Evolutionary conservation across 2,329 filamentous ascomycete species (phyloP).

Genomic region (Colletotrichum sublineola): DNA sequence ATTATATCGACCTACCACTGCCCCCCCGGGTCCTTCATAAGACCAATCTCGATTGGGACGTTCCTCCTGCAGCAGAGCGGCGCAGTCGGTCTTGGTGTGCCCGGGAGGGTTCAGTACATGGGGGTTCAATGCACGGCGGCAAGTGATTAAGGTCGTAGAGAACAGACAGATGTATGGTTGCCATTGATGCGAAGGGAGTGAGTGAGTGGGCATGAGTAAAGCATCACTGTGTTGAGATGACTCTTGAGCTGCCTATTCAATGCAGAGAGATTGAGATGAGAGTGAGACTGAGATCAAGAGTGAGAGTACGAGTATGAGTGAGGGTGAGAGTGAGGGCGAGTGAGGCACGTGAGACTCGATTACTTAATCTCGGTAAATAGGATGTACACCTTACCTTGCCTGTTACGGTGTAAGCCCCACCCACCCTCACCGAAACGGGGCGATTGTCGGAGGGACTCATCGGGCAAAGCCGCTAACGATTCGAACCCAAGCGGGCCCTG

Average conservation of each 20-base stretch:
- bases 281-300: neutral
- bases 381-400: neutral
- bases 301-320: neutral
- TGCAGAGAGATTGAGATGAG: too few species aligned
- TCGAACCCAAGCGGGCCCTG: neutral
- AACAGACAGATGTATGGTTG: neutral
- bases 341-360: neutral
- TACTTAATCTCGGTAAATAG: conserved; percentile 20
- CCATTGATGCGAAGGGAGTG: neutral
- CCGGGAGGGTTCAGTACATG: neutral
- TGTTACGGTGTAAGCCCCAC: neutral
- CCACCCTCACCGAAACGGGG: neutral
- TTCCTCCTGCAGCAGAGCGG: neutral
- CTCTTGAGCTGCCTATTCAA: too few species aligned
- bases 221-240: too few species aligned
- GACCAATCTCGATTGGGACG: conserved; percentile 3
- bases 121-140: neutral
- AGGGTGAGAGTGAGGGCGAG: neutral
- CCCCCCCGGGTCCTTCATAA: neutral
- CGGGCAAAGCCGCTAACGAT: conserved; percentile 31
- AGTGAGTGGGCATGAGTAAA: neutral
- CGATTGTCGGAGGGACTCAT: conserved; percentile 11
- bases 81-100: neutral
- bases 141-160: neutral
- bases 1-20: neutral